A percentile compares a stretch with the other conserved stretches of the same genome.
phyloP scores from a whole-genome alignment of 306 rosid genomes.

The Dryas drummondii region DNA sequence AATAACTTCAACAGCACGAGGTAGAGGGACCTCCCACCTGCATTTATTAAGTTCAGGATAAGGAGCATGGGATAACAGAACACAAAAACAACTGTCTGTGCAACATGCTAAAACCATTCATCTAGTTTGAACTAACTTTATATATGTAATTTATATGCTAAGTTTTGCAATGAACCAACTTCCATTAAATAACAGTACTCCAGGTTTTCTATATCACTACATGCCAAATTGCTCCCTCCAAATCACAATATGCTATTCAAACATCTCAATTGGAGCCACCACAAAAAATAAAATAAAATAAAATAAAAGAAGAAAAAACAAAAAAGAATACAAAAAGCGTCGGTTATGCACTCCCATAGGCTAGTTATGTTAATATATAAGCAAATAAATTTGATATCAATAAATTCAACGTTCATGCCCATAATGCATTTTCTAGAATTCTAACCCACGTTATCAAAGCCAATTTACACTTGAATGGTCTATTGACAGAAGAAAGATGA shows the following conservation, averaged over 20 bases:
- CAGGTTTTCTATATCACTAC: neutral
- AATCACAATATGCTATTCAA: neutral
- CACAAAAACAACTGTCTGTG: neutral
- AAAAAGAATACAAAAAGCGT: too few relatives aligned
- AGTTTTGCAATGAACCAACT: neutral
- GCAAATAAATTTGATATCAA: too few relatives aligned
- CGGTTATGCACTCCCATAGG: too few relatives aligned
- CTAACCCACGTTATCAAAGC: neutral
- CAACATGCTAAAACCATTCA: neutral
- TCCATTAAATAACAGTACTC: neutral
- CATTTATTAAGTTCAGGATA: constrained; percentile 34
- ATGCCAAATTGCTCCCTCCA: neutral
- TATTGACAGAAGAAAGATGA: neutral
- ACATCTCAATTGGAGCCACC: neutral
- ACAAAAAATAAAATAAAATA: too few relatives aligned
- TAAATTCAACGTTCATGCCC: neutral
- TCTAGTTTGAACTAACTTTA: neutral
- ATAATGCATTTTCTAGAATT: neutral
- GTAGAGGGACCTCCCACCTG: constrained; percentile 97
- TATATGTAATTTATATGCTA: too few relatives aligned
- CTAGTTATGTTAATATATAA: too few relatives aligned
- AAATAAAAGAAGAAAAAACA: too few relatives aligned
- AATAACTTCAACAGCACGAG: constrained; percentile 52
- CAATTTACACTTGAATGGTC: neutral
- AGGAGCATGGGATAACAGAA: constrained; percentile 27